Base-by-base conservation (phyloP, 2,329 filamentous ascomycete genomes). In the Aspergillus spinulosporus region DNA sequence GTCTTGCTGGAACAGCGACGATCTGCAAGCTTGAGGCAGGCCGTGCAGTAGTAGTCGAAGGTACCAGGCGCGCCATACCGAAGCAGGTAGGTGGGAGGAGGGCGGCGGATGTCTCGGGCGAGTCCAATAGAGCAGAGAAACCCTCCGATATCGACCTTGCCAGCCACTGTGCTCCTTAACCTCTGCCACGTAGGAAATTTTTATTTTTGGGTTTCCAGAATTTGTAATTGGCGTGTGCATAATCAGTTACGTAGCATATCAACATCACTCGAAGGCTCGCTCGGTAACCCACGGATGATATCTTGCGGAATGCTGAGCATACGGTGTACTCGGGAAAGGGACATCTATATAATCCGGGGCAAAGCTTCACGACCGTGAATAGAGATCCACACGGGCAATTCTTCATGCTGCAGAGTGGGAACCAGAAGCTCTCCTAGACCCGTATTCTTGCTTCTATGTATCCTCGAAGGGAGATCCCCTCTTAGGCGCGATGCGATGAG, bases 301-400 rank as follows among this genome's bases (percentile, higher is more conserved):
- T 36, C 45, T 48, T 8, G 36, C 29, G 28, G 47, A 21, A 37
- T 14, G 15, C 21, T 6, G 9, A 37, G 34, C 15, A 11, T 36
- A 40, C 4, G n/a, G 15, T 31, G 12, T 49, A n/a, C 29, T 39
- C 12, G 28, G 21, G 12, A 43, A 43, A 29, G n/a, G 9, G 29
- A 29, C 7, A 6, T n/a, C 26, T 46, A 31, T 32, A 45, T 31
- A 26, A 39, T 31, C 50, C 15, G 32, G 39, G 32, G 60, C 56
- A 56, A 64, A 64, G 60, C 60, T 62, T 64, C 59, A 44, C 31
- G 49, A 45, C n/a, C n/a, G n/a, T n/a, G n/a, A n/a, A n/a, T n/a
- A n/a, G 44, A 21, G 43, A 53, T 52, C 51, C 57, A 57, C 54
- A 46, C 40, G 54, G 54, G 44, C 45, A 49, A 47, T 56, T 56